Evolutionary conservation across 257 asterid species (phyloP), one percentile per base, ranked within the genome.

Genomic region (Pogostemon cablin): DNA sequence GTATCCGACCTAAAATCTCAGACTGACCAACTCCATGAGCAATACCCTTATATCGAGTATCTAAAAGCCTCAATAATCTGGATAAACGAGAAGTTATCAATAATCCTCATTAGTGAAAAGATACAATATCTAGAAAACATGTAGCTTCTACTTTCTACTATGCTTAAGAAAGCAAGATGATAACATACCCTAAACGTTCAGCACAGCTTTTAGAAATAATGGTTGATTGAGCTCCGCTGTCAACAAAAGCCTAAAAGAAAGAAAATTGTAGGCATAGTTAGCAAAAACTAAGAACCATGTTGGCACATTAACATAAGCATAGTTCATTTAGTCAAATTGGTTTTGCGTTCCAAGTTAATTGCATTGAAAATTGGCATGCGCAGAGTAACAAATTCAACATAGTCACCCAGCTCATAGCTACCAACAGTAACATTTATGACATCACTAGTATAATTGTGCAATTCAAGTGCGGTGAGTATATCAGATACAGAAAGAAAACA

Each of bases 151-250:
- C 41, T 25, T 43, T 8, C 54, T 64, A 54, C 59, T 25, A 25
- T 25, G 32, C 32, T 25, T 25, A 59, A 44, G 37, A 76, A 49
- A 65, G 69, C 32, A 76, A 60, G 34, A 58, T 67, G 52, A 69
- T 41, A 43, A 72, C 86, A 62, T 81, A 95, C 99, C 99, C 99
- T 37, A 78, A 81, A 47, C 98, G 96, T 76, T 95, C 99, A 11
- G 99, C 99, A 79, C 99, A 95, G 83, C 82, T 88, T 88, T 86
- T 95, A 71, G 99, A 95, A 82, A 95, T 95, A 65, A 91, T 91
- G 61, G 99, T 95, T 53, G 99, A 95, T 83, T 91, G 99, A 76
- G 99, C 99, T 75, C 99, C 99, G 76, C 99, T 95, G 69, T 95
- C 99, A 74, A 95, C 99, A 71, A 95, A 95, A 67, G 99, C 99